Percentiles rank a stretch among this genome's conserved stretches.
Conservation (phyloP, 75 land plant species). For the Chamaecyparis obtusa region DNA sequence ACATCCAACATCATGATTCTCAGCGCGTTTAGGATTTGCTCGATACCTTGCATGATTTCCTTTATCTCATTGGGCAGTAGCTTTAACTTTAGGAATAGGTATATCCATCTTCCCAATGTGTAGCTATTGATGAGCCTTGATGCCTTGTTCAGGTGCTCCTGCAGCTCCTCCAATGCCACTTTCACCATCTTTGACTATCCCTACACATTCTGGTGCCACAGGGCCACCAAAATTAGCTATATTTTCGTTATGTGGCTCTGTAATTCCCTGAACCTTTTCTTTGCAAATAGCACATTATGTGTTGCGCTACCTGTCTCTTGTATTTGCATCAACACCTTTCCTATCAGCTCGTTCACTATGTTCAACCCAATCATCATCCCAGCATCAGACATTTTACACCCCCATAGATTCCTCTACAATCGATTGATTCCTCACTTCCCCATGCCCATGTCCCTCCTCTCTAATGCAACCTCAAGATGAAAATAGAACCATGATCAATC, state of each 20-base stretch:
- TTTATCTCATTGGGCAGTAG: background rate
- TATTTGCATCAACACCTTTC: background rate
- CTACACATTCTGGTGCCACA: background rate
- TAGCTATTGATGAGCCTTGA: slow-evolving; percentile 2
- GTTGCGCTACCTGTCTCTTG: background rate
- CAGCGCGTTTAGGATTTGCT: background rate
- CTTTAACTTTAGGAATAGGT: background rate
- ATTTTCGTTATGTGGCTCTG: background rate
- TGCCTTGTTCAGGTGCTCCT: background rate
- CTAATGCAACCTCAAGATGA: no score
- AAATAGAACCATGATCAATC: no score
- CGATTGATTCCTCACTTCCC: no score
- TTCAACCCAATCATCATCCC: background rate
- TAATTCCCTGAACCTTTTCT: background rate
- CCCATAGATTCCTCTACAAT: no score
- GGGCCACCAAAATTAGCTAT: background rate
- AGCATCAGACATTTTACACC: no score
- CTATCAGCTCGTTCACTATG: slow-evolving; percentile 1
- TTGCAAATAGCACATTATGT: background rate
- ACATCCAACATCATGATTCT: background rate
- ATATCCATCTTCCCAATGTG: slow-evolving; percentile 4
- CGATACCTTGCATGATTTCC: background rate
- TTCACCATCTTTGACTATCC: background rate
- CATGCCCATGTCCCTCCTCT: no score
- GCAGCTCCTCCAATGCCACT: background rate